Base-by-base conservation (phyloP, 257 asterid species). In the Solanum sparsipilum region DNA sequence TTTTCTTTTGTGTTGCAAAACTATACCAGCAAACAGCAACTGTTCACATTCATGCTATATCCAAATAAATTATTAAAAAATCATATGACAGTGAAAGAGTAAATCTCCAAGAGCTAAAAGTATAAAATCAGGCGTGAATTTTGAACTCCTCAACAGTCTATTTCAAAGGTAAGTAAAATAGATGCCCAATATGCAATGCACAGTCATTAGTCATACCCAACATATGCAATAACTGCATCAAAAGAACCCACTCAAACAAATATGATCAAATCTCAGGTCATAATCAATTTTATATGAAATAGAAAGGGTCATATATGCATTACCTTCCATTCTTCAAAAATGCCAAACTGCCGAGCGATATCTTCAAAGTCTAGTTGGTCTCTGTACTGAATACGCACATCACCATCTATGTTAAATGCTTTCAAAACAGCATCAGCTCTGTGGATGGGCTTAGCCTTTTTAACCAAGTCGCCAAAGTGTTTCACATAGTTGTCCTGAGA, bases 261-360 rank as follows among this genome's bases (percentile, higher is more conserved):
- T 82, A 48, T 82, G 70, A 82, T 52, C 86, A 82, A 82, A 82
- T 82, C 70, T 82, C 70, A 48, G 31, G 70, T 48, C 68, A 29
- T 48, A 48, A 29, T 48, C 85, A 82, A 31, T 82, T 46, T 60
- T 29, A 82, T 48, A 48, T 82, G 70, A 82, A 16, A 76, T 52
- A 29, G 29, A 44, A 82, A 21, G 39, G 70, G 60, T 81, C 68
- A 81, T 16, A 29, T 46, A 16, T 12, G 20, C 81, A 86, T 84
- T 93, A 95, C 99, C 99, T 97, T 97, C 99, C 99, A 97, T 89
- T 97, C 99, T 92, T 95, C 95, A 91, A 97, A 97, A 89, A 97
- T 96, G 87, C 99, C 99, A 88, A 97, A 96, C 87, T 95, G 97
- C 23, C 92, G 90, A 34, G 99, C 98, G 88, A 96, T 91, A 67